These are phyloP conservation scores for Alisma plantagoaquatica DNA, from an alignment of 106 monocot species.

Conservation along the genomic window DNA sequence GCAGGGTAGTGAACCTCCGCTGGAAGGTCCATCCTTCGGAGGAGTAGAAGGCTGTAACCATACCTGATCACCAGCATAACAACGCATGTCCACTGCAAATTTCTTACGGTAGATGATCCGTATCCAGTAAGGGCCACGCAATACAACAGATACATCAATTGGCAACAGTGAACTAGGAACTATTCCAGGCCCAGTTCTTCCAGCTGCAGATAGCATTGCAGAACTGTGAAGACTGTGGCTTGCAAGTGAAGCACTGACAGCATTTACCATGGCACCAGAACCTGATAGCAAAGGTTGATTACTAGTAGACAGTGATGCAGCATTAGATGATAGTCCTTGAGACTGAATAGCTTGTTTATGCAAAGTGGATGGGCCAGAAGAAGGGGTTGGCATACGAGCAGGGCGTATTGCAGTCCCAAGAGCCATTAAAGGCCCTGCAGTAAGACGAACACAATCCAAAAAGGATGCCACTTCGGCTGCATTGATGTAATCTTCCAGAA, in stretches of 20 bases:
- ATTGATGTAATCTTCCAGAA: slow-evolving; percentile 93
- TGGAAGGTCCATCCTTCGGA: slow-evolving; percentile 79
- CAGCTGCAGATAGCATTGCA: slow-evolving; percentile 67
- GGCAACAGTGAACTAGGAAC: slow-evolving; percentile 95
- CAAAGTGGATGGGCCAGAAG: slow-evolving; percentile 35
- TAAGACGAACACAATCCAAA: slow-evolving; percentile 91
- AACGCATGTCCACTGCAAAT: slow-evolving; percentile 97
- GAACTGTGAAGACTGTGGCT: slow-evolving; percentile 50
- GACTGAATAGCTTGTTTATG: slow-evolving; percentile 43
- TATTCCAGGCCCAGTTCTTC: slow-evolving; percentile 82
- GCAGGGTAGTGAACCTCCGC: slow-evolving; percentile 92
- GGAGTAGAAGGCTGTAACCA: slow-evolving; percentile 99
- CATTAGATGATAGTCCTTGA: slow-evolving; percentile 40
- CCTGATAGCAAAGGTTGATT: slow-evolving; percentile 17
- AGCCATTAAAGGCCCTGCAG: slow-evolving; percentile 93
- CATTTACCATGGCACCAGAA: slow-evolving; percentile 16
- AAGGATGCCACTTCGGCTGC: slow-evolving; percentile 95
- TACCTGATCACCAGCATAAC: slow-evolving; percentile 99
- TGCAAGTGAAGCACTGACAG: slow-evolving; percentile 26
- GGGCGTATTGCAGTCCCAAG: slow-evolving; percentile 93
- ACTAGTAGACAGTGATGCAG: slow-evolving; percentile 29
- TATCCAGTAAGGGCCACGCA: slow-evolving; percentile 96
- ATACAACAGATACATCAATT: slow-evolving; percentile 92
- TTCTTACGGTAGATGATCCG: slow-evolving; percentile 99
- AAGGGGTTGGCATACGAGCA: slow-evolving; percentile 77